Percentiles rank a stretch among this genome's conserved stretches.
phyloP scores from a whole-genome alignment of 148 eudicot genomes.

The Euryodendron excelsum region DNA sequence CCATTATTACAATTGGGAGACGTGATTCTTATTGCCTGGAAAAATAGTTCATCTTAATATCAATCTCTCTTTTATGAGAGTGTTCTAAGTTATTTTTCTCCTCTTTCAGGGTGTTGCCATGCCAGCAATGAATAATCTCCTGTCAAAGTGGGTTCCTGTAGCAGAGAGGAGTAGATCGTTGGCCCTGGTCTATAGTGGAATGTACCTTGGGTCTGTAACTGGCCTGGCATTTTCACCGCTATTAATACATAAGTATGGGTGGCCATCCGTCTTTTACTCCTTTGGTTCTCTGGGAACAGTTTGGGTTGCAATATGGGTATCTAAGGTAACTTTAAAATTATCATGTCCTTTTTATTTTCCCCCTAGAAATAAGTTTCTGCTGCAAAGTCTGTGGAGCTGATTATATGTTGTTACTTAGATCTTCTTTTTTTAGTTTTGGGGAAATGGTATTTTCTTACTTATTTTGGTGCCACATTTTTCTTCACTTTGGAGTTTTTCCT shows the following conservation, averaged over 20 bases:
- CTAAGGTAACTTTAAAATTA: conserved; percentile 44
- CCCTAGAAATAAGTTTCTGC: neutral
- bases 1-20: neutral
- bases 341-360: conserved; percentile 10
- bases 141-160: conserved; percentile 96
- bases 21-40: neutral
- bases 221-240: conserved; percentile 92
- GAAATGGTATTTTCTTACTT: neutral
- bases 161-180: conserved; percentile 95
- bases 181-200: conserved; percentile 94
- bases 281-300: conserved; percentile 96
- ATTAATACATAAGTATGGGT: conserved; percentile 72
- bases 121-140: conserved; percentile 98
- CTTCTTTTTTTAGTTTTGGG: neutral
- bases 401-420: neutral
- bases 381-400: conserved; percentile 1
- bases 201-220: conserved; percentile 98
- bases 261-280: conserved; percentile 96
- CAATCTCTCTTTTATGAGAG: neutral
- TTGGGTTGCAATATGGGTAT: conserved; percentile 82
- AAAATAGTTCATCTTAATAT: neutral
- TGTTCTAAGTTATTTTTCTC: conserved; percentile 10
- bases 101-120: conserved; percentile 92
- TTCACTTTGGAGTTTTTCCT: neutral
- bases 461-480: conserved; percentile 7